A percentile compares a stretch with the other conserved stretches of the same genome.
Conservation (phyloP, 208 protist genomes). For the Crithidia acanthocephali region DNA sequence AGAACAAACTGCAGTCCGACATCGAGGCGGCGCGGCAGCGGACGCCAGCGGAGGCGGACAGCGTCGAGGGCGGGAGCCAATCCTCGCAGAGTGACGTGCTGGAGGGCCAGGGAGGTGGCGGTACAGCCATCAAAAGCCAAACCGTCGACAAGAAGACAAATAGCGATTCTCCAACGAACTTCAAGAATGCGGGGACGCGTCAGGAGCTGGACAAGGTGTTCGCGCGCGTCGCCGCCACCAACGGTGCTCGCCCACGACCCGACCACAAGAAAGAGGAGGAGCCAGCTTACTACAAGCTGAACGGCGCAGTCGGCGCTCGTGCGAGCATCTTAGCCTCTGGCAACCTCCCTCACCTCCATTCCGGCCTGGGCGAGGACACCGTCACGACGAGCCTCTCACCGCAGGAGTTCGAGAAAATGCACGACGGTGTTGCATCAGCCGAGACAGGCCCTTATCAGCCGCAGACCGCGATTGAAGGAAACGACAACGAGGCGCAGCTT, state of each 20-base stretch:
- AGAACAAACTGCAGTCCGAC: constrained; percentile 30
- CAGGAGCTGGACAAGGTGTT: constrained; percentile 37
- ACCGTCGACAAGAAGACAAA: constrained; percentile 44
- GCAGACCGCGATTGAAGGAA: not conserved
- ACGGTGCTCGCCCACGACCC: constrained; percentile 16
- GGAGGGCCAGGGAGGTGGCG: not conserved
- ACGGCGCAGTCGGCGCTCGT: constrained; percentile 31
- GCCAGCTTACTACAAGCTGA: constrained; percentile 38
- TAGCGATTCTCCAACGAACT: constrained; percentile 38
- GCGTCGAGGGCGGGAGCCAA: not conserved
- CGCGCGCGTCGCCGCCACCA: constrained; percentile 25
- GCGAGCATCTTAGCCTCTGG: constrained; percentile 20
- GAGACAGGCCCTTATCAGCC: not conserved
- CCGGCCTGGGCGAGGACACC: not conserved
- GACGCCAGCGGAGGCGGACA: not conserved
- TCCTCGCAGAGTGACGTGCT: not conserved
- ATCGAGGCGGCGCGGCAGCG: constrained; percentile 6
- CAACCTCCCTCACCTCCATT: not conserved
- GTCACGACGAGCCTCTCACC: constrained; percentile 21
- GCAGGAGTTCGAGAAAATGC: constrained; percentile 12
- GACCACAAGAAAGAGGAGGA: constrained; percentile 15
- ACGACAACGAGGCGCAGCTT: not conserved
- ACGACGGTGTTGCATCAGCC: not conserved
- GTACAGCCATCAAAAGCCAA: constrained; percentile 4
- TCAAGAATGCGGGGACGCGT: constrained; percentile 27